Evolutionary conservation across 306 rosid species (phyloP).

Genomic region (Cicer pinnatifidum): DNA sequence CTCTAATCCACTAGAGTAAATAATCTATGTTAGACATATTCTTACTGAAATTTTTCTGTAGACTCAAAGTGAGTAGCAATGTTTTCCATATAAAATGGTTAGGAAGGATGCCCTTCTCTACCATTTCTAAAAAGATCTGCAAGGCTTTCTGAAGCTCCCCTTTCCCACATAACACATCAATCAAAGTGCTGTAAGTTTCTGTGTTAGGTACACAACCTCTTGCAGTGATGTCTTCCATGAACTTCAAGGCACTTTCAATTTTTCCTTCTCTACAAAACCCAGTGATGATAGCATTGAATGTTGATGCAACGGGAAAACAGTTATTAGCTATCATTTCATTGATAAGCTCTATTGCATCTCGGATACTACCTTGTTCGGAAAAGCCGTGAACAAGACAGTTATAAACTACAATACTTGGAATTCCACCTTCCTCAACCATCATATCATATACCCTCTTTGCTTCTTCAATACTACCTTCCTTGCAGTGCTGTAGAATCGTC

Average conservation of each 20-base stretch:
- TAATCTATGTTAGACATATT: constrained; percentile 36
- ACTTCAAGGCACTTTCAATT: constrained; percentile 59
- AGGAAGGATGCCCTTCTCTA: constrained; percentile 59
- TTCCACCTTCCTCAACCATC: constrained; percentile 61
- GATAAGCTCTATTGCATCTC: constrained; percentile 67
- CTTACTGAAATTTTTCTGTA: constrained; percentile 48
- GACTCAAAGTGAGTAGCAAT: constrained; percentile 50
- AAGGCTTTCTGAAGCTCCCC: constrained; percentile 64
- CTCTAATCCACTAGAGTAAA: constrained; percentile 38
- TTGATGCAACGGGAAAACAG: constrained; percentile 61
- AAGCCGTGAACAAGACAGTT: constrained; percentile 56
- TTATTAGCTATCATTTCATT: constrained; percentile 65
- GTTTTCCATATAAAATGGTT: constrained; percentile 60
- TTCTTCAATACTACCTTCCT: constrained; percentile 57
- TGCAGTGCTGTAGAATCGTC: constrained; percentile 52
- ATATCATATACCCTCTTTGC: constrained; percentile 65
- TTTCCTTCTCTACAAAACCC: constrained; percentile 63
- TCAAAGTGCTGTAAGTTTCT: constrained; percentile 56
- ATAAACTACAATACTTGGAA: constrained; percentile 67
- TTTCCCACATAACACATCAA: constrained; percentile 54
- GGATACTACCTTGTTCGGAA: constrained; percentile 53
- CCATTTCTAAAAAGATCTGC: constrained; percentile 55
- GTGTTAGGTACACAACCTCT: constrained; percentile 60
- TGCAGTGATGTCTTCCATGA: constrained; percentile 61
- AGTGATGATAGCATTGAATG: constrained; percentile 60